These are phyloP conservation scores for Picea glauca DNA, from an alignment of 75 land plant species.

Conservation along the genomic window DNA sequence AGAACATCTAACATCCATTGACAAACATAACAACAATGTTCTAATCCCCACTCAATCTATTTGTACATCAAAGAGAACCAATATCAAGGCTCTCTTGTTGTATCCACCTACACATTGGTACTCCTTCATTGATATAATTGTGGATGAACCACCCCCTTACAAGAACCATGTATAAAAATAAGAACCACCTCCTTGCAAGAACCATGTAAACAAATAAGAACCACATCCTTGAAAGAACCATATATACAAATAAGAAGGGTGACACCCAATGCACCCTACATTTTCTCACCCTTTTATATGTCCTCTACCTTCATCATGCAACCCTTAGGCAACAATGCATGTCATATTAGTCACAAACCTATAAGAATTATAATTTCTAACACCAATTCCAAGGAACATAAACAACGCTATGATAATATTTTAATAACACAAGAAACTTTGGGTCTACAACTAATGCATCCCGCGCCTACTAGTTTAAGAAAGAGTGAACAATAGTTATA, in stretches of 20 bases:
- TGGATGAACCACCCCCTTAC: slow-evolving; percentile 65
- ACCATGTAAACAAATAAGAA: no score
- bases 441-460: slow-evolving; percentile 99
- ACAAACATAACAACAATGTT: not conserved
- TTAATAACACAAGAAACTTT: slow-evolving; percentile 84
- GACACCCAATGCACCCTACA: slow-evolving; percentile 59
- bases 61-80: slow-evolving; percentile 21
- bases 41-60: slow-evolving; percentile 33
- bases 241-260: slow-evolving; percentile 87
- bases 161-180: slow-evolving; percentile 54
- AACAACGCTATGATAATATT: slow-evolving; percentile 90
- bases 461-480: slow-evolving; percentile 60
- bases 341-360: slow-evolving; percentile 54
- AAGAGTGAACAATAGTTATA: not conserved
- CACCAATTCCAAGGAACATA: slow-evolving; percentile 99
- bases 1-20: not conserved
- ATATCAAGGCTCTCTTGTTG: slow-evolving; percentile 24
- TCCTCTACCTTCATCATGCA: slow-evolving; percentile 8
- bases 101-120: slow-evolving; percentile 71
- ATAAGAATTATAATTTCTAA: slow-evolving; percentile 92
- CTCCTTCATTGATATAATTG: slow-evolving; percentile 56
- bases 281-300: slow-evolving; percentile 43
- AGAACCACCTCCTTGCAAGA: no score
- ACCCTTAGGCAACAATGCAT: slow-evolving; percentile 16
- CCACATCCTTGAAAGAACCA: slow-evolving; percentile 73